Base-by-base conservation (phyloP, 768 basidiomycete species). In the Terana coerulea region DNA sequence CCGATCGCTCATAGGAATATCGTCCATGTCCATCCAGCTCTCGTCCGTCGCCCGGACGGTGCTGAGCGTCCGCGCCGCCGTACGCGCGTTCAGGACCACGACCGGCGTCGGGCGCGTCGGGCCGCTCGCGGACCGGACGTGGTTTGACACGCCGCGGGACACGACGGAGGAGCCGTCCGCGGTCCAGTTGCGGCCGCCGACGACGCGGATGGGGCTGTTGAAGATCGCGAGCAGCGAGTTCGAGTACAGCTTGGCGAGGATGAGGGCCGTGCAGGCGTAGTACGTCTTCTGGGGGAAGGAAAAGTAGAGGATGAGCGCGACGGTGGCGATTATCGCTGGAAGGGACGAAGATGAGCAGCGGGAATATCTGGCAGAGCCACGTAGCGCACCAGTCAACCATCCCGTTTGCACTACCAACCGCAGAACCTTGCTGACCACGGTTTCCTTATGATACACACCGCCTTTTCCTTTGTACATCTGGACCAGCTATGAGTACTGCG, bases 401-500 rank as follows among this genome's bases (percentile, higher is more conserved):
- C 53, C 53, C 3, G 47, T 54, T 39, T 54, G 34, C n/a, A 25
- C 17, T 1, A 34, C 25, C 3, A 41, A 11, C 12, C 34, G 35
- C 11, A 49, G 14, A 19, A 48, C 19, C 19, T 42, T 41, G 12
- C 17, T 45, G 31, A 54, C 8, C 14, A 36, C 10, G n/a, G n/a
- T n/a, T n/a, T n/a, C n/a, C n/a, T n/a, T n/a, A n/a, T n/a, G n/a
- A n/a, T n/a, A n/a, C n/a, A n/a, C n/a, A n/a, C n/a, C n/a, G n/a
- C n/a, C n/a, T n/a, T n/a, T n/a, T n/a, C n/a, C n/a, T n/a, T n/a
- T n/a, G n/a, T n/a, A n/a, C n/a, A n/a, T n/a, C n/a, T n/a, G n/a
- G n/a, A n/a, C n/a, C n/a, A n/a, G 39, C 30, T 61, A 72, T 22
- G 49, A 21, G 59, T 60, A 44, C n/a, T n/a, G n/a, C n/a, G n/a